phyloP scores from a whole-genome alignment of 177 flowering plant genomes.

The Vitis hybrid region DNA sequence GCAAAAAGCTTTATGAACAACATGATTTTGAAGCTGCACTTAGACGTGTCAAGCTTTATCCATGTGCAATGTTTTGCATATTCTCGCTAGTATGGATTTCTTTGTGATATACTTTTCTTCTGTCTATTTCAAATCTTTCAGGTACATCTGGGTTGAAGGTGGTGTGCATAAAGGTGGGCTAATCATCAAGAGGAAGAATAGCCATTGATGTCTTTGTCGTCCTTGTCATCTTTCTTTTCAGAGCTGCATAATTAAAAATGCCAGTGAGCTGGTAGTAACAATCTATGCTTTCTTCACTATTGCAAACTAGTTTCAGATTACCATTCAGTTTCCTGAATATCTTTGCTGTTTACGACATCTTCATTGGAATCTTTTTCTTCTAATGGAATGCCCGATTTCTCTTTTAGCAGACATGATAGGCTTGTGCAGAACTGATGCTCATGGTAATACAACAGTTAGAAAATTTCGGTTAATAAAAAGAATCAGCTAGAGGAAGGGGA shows the following conservation, averaged over 20 bases:
- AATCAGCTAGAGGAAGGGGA: background rate
- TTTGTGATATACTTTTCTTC: background rate
- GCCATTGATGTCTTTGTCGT: constrained; percentile 11
- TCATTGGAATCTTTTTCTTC: constrained; percentile 9
- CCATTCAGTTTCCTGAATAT: constrained; percentile 22
- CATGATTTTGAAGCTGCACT: no score
- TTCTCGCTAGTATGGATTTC: no score
- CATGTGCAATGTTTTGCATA: no score
- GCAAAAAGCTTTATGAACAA: no score
- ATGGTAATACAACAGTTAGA: constrained; percentile 1
- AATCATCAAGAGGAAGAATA: constrained; percentile 32
- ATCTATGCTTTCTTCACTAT: constrained; percentile 1
- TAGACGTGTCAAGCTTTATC: no score
- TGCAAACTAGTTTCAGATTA: constrained; percentile 13
- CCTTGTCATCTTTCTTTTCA: constrained; percentile 14
- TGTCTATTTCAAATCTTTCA: background rate
- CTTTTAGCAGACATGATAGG: constrained; percentile 54
- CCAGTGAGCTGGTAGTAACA: constrained; percentile 6
- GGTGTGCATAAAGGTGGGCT: background rate
- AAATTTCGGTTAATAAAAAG: background rate
- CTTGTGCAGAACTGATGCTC: constrained; percentile 67
- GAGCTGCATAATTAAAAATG: constrained; percentile 30
- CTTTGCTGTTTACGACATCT: constrained; percentile 5
- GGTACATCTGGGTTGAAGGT: background rate
- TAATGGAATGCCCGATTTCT: constrained; percentile 25